Conservation (phyloP, 371 early-diverging fungal species). For the Mucor irregularis region DNA sequence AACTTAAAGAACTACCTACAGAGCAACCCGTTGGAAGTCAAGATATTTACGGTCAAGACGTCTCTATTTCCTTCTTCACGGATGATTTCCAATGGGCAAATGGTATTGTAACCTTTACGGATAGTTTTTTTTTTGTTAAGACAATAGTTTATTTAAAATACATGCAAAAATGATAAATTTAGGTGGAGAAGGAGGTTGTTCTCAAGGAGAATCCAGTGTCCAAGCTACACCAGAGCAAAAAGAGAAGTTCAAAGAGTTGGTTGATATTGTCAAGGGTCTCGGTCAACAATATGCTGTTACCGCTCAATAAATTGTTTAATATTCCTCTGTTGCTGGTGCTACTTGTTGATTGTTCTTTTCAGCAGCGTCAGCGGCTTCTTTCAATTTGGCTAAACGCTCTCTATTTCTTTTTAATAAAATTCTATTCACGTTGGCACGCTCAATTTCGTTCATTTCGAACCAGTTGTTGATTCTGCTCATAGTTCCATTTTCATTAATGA, state of each 20-base stretch:
- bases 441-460: conserved; percentile 70
- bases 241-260: conserved; percentile 34
- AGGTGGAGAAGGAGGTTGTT: conserved; percentile 51
- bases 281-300: conserved; percentile 29
- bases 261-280: conserved; percentile 25
- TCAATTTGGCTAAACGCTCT: conserved; percentile 49
- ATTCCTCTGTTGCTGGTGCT: neutral
- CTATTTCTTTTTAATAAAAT: conserved; percentile 69
- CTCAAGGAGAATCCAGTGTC: conserved; percentile 21
- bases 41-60: conserved; percentile 53
- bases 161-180: too few relatives aligned
- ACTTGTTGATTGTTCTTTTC: neutral
- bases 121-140: conserved; percentile 3
- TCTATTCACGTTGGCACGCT: conserved; percentile 63
- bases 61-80: conserved; percentile 34
- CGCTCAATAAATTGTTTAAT: conserved; percentile 11
- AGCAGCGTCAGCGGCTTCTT: conserved; percentile 20
- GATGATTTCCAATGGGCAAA: conserved; percentile 54
- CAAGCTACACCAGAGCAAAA: conserved; percentile 41
- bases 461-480: conserved; percentile 75
- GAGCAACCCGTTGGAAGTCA: conserved; percentile 48
- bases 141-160: too few relatives aligned
- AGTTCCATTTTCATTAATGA: conserved; percentile 69
- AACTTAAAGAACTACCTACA: conserved; percentile 33
- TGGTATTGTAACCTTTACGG: too few relatives aligned